Evolutionary conservation across 306 rosid species (phyloP), one percentile per base, ranked within the genome.

Genomic region (Rosa chinensis): DNA sequence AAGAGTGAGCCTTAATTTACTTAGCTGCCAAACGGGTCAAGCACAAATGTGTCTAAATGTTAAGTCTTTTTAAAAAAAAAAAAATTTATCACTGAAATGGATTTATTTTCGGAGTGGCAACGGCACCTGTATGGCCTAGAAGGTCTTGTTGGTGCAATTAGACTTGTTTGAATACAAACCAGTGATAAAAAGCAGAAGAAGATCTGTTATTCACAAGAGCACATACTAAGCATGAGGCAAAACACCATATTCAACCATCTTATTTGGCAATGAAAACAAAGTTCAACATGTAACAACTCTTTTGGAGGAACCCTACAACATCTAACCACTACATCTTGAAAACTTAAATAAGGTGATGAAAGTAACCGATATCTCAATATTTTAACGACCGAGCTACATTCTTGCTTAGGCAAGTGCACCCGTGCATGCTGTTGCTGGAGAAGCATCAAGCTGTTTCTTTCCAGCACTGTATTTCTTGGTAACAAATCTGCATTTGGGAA

Each of bases 391-490:
- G 71, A 52, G 67, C 40, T 10, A 81, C 53, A 56, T 82, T 79
- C 55, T 61, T 55, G 81, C 82, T 85, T 87, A 95, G 64, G 94
- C 98, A 73, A 91, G 84, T 28, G 96, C 96, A 80, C 94, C 94
- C 5, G 87, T 85, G 78, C 94, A 92, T 40, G 97, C 97, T 7
- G 94, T 89, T 58, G 82, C 92, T 10, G 98, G 96, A 82, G 89
- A 76, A 79, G 75, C 82, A 40, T 85, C 91, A 0, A 85, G 84
- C 77, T 90, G 93, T 77, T 86, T 91, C 92, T 89, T 95, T 28
- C 90, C 74, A 50, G 94, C 88, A 81, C 96, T 93, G 88, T 84
- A 90, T 75, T 92, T 94, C 88, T 89, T 91, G 85, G 98, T 90
- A 70, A 89, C 87, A 85, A 96, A 96, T 89, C 99, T 96, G 90